Evolutionary conservation across 371 early-diverging fungal species (phyloP).

Genomic region (Mortierella sp.): DNA sequence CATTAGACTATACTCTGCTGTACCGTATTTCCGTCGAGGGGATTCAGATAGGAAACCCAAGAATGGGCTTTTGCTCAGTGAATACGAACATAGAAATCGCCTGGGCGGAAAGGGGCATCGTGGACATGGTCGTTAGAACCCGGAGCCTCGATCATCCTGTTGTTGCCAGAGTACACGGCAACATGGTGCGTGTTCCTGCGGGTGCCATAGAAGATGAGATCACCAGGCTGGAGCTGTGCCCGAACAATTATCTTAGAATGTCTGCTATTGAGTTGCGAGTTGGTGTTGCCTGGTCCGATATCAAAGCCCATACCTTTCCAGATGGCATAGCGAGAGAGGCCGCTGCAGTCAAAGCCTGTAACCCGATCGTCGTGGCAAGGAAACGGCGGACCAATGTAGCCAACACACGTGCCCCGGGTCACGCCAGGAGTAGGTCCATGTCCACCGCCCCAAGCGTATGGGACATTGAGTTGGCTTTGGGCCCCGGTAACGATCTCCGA

Average conservation of each 20-base stretch:
- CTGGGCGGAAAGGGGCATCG: too few relatives aligned
- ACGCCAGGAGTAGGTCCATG: conserved; percentile 2
- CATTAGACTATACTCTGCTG: too few relatives aligned
- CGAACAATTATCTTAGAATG: not conserved
- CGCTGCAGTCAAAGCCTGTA: conserved; percentile 10
- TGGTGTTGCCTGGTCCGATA: too few relatives aligned
- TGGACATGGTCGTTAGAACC: too few relatives aligned
- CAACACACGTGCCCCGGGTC: not conserved
- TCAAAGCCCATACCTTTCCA: not conserved
- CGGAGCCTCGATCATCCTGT: conserved; percentile 1
- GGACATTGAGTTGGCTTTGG: conserved; percentile 9
- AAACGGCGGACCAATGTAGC: not conserved
- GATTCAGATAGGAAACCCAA: too few relatives aligned
- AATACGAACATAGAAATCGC: too few relatives aligned
- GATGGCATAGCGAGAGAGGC: conserved; percentile 5
- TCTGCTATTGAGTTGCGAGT: too few relatives aligned
- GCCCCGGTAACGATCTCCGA: too few relatives aligned
- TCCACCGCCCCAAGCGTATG: conserved; percentile 14
- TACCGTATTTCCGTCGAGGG: too few relatives aligned
- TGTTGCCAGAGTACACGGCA: conserved; percentile 9
- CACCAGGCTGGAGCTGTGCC: not conserved
- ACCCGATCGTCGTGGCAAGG: not conserved
- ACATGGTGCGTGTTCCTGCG: conserved; percentile 2
- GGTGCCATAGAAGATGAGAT: conserved; percentile 4
- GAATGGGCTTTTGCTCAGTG: too few relatives aligned